These are phyloP conservation scores for Prunus campanulata DNA, from an alignment of 306 rosid genomes.

Conservation along the genomic window DNA sequence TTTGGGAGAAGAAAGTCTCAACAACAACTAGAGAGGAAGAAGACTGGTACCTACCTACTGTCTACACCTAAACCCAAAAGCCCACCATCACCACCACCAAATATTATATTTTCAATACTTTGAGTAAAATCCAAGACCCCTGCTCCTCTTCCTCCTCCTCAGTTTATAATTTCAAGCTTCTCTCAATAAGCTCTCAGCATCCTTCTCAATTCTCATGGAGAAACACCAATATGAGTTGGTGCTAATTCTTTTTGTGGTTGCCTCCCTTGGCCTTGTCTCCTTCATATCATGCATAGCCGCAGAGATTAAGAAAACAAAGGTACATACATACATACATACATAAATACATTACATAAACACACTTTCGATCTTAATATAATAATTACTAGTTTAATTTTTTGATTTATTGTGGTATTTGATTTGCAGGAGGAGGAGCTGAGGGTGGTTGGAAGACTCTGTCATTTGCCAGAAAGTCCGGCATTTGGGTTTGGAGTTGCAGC, in stretches of 20 bases:
- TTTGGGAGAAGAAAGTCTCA: no score
- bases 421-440: slow-evolving; percentile 60
- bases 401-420: slow-evolving; percentile 3
- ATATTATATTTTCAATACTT: no score
- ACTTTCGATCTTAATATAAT: background rate
- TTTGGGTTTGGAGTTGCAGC: slow-evolving; percentile 71
- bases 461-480: slow-evolving; percentile 69
- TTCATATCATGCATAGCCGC: slow-evolving; percentile 66
- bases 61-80: no score
- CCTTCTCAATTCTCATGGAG: slow-evolving; percentile 40
- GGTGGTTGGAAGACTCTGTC: slow-evolving; percentile 61
- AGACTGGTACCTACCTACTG: no score
- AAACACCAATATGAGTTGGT: slow-evolving; percentile 37
- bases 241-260: slow-evolving; percentile 27
- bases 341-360: background rate
- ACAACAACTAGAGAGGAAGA: no score
- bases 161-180: slow-evolving; percentile 12
- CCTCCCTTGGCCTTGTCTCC: slow-evolving; percentile 57
- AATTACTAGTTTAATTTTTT: background rate
- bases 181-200: background rate
- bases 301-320: slow-evolving; percentile 64
- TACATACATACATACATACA: slow-evolving; percentile 5
- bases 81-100: no score
- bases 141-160: slow-evolving; percentile 9
- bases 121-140: no score